These are phyloP conservation scores for Talaromyces sp. DNA, from an alignment of 2,329 filamentous ascomycete species.

Conservation along the genomic window DNA sequence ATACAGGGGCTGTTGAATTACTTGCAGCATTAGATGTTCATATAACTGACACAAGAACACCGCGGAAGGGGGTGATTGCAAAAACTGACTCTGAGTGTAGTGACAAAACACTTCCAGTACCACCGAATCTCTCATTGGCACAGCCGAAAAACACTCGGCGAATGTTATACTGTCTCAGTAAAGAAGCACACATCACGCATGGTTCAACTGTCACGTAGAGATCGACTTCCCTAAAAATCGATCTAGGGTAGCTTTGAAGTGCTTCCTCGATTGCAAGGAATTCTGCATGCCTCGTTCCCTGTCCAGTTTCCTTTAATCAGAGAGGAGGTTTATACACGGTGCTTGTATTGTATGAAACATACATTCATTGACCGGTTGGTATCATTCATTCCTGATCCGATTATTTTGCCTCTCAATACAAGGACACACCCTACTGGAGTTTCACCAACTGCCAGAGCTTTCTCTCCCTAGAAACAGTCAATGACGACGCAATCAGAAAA, in stretches of 20 bases:
- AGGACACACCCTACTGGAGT: constrained; percentile 96
- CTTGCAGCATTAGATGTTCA: background rate
- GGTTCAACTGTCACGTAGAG: constrained; percentile 98
- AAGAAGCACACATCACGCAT: constrained; percentile 96
- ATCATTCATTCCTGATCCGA: constrained; percentile 92
- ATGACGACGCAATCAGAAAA: background rate
- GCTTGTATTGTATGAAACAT: constrained; percentile 7
- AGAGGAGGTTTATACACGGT: background rate
- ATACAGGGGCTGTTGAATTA: constrained; percentile 57
- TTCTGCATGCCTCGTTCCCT: constrained; percentile 92
- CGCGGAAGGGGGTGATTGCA: too few species aligned
- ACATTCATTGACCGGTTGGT: constrained; percentile 79
- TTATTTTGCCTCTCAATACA: constrained; percentile 70
- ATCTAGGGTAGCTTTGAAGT: constrained; percentile 59
- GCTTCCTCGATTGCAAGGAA: constrained; percentile 76
- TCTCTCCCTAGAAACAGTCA: constrained; percentile 59
- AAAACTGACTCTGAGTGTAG: constrained; percentile 65
- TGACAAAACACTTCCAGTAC: constrained; percentile 86
- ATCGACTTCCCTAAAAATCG: constrained; percentile 65
- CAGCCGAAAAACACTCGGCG: constrained; percentile 91
- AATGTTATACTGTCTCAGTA: constrained; percentile 82
- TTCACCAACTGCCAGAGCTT: constrained; percentile 79
- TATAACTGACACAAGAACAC: background rate
- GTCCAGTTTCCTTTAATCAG: constrained; percentile 35
- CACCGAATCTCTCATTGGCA: constrained; percentile 93